phyloP scores from a whole-genome alignment of 805 yeast genomes.

The Ogataea haglerorum region DNA sequence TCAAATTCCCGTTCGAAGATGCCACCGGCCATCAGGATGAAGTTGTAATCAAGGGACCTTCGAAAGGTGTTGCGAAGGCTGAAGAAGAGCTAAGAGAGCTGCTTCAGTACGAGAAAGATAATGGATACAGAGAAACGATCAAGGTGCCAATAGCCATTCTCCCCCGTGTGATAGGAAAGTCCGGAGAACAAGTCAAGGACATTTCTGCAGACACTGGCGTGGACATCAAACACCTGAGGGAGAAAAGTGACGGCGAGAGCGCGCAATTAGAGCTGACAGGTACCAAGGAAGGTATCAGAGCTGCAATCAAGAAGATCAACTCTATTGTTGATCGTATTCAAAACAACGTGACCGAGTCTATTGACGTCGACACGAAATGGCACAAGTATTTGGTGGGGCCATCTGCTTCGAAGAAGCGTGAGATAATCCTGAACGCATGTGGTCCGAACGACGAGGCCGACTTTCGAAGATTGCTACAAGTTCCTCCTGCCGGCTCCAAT shows the following conservation, averaged over 20 bases:
- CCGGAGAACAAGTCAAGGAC: constrained; percentile 79
- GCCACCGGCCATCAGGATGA: constrained; percentile 52
- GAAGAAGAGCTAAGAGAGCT: constrained; percentile 81
- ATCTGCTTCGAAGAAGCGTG: constrained; percentile 69
- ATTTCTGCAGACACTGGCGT: constrained; percentile 69
- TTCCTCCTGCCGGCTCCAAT: constrained; percentile 67
- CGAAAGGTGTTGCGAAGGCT: constrained; percentile 82
- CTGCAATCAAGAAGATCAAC: constrained; percentile 62
- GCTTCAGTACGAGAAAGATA: constrained; percentile 80
- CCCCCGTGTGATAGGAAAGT: constrained; percentile 84
- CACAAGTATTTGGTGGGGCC: constrained; percentile 77
- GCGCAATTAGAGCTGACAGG: constrained; percentile 75
- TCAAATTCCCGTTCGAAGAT: constrained; percentile 65
- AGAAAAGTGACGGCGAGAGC: constrained; percentile 42
- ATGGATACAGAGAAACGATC: constrained; percentile 65
- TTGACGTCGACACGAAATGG: constrained; percentile 70
- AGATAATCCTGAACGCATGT: constrained; percentile 76
- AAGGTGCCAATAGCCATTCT: constrained; percentile 71
- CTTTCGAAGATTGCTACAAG: constrained; percentile 54
- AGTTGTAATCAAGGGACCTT: constrained; percentile 78
- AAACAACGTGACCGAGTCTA: constrained; percentile 52
- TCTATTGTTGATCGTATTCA: constrained; percentile 62
- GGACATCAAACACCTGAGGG: constrained; percentile 46
- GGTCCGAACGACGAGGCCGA: constrained; percentile 51
- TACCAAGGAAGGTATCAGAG: constrained; percentile 67